Evolutionary conservation across 2,329 filamentous ascomycete species (phyloP).

Genomic region (Aspergillus sp.): DNA sequence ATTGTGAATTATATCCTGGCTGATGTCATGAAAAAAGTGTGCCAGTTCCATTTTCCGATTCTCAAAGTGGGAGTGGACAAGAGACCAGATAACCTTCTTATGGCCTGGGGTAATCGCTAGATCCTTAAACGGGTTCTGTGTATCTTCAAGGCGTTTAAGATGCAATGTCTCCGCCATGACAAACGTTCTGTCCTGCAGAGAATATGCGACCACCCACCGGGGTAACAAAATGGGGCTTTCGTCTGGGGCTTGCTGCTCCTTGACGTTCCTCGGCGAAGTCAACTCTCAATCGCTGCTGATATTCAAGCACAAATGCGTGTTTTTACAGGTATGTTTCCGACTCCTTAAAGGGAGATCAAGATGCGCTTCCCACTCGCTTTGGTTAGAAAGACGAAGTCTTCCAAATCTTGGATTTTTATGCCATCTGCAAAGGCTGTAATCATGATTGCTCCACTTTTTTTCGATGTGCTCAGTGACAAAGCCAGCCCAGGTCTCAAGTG

Average conservation of each 20-base stretch:
- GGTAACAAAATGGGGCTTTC: background rate
- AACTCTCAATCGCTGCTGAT: background rate
- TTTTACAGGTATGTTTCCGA: background rate
- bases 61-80: background rate
- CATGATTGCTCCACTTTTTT: background rate
- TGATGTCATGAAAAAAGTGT: conserved; percentile 30
- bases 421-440: background rate
- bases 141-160: background rate
- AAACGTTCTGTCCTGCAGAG: conserved; percentile 3
- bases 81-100: background rate
- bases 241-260: background rate
- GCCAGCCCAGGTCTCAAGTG: background rate
- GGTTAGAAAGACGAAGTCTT: too few relatives aligned
- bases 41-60: background rate
- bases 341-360: background rate
- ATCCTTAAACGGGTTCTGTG: background rate
- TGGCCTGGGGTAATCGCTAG: background rate
- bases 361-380: too few relatives aligned
- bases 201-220: conserved; percentile 2
- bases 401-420: background rate
- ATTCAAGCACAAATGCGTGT: background rate
- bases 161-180: background rate
- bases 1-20: conserved; percentile 40
- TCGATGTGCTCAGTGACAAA: background rate
- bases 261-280: background rate